Conservation (phyloP, 441 rosid species). For the Gossypium davidsonii region DNA sequence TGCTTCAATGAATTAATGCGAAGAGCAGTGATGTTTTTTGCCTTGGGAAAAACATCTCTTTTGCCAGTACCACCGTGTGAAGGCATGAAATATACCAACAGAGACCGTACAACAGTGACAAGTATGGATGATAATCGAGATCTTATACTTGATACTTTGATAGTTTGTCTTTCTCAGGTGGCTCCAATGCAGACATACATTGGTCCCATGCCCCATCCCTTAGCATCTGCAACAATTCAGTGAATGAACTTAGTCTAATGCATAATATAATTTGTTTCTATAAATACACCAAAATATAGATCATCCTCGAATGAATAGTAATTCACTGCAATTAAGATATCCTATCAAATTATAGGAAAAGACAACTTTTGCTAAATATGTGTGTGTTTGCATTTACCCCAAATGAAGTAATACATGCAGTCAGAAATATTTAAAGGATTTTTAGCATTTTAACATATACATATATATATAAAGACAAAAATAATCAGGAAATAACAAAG, state of each 20-base stretch:
- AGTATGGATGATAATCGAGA: not conserved
- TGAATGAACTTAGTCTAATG: not conserved
- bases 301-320: not conserved
- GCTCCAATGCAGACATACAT: constrained; percentile 79
- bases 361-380: not conserved
- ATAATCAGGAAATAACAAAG: not conserved
- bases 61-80: constrained; percentile 11
- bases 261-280: not conserved
- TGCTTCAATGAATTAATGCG: not conserved
- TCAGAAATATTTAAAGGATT: not conserved
- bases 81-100: constrained; percentile 23
- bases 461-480: not conserved
- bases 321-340: not conserved
- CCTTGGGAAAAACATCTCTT: not conserved
- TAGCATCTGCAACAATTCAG: constrained; percentile 56
- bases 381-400: not conserved
- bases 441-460: not conserved
- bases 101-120: constrained; percentile 6
- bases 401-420: not conserved
- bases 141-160: constrained; percentile 74
- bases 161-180: constrained; percentile 78
- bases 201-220: constrained; percentile 83
- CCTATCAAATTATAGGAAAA: not conserved
- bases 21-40: not conserved
- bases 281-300: not conserved